Evolutionary conservation across 257 asterid species (phyloP).

Genomic region (Forsythia suspensa): DNA sequence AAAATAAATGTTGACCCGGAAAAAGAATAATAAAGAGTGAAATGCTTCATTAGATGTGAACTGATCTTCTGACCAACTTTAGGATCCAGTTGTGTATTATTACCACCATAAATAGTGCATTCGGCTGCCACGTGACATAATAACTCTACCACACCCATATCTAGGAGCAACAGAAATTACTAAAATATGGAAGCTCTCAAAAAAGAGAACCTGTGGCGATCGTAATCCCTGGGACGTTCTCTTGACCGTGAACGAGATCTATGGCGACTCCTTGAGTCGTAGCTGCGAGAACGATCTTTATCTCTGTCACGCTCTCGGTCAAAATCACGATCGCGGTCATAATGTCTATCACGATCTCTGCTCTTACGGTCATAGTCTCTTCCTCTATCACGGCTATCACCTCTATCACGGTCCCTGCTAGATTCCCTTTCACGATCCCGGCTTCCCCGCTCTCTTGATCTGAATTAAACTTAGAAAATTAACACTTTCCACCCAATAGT

Average conservation of each 20-base stretch:
- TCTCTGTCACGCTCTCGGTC: slow-evolving; percentile 73
- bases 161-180: neutral
- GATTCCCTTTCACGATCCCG: slow-evolving; percentile 69
- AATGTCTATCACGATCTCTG: slow-evolving; percentile 63
- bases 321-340: slow-evolving; percentile 41
- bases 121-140: neutral
- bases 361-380: slow-evolving; percentile 68
- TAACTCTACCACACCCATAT: neutral
- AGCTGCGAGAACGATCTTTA: slow-evolving; percentile 63
- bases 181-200: neutral
- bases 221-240: slow-evolving; percentile 87
- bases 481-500: slow-evolving; percentile 11
- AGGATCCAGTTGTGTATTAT: neutral
- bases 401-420: slow-evolving; percentile 69
- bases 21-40: neutral
- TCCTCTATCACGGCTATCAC: slow-evolving; percentile 58
- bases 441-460: slow-evolving; percentile 72
- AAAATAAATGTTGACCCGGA: neutral
- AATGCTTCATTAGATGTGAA: neutral
- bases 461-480: slow-evolving; percentile 25
- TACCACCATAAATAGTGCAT: neutral
- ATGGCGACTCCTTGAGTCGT: slow-evolving; percentile 76
- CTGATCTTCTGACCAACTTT: neutral
- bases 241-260: slow-evolving; percentile 86
- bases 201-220: slow-evolving; percentile 70